Evolutionary conservation across 2,329 filamentous ascomycete genomes (phyloP).

Genomic region (Clarireedia monteithiana): DNA sequence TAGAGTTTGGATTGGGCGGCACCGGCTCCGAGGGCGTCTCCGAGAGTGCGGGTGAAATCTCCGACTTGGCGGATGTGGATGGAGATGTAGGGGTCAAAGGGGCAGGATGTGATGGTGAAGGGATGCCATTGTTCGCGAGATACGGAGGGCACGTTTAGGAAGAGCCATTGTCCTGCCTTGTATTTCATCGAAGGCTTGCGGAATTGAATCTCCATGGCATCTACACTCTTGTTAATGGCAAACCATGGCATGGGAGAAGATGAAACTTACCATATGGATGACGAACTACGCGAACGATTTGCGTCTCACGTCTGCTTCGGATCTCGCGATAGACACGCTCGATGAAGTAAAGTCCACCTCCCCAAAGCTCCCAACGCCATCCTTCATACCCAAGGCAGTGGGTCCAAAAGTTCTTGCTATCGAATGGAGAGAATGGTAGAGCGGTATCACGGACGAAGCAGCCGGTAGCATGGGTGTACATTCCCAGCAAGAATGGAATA

Average conservation of each 20-base stretch:
- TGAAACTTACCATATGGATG: slow-evolving; percentile 75
- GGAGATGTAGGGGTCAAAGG: slow-evolving; percentile 89
- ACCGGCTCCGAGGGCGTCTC: slow-evolving; percentile 89
- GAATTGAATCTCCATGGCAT: slow-evolving; percentile 96
- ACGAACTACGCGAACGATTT: slow-evolving; percentile 87
- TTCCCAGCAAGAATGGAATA: slow-evolving; percentile 83
- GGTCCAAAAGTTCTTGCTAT: slow-evolving; percentile 71
- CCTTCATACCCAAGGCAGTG: slow-evolving; percentile 94
- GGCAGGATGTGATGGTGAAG: slow-evolving; percentile 97
- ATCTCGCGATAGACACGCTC: slow-evolving; percentile 92
- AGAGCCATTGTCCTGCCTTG: slow-evolving; percentile 97
- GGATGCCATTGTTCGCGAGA: slow-evolving; percentile 94
- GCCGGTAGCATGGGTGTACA: slow-evolving; percentile 92
- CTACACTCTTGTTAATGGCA: slow-evolving; percentile 37
- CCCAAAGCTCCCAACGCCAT: slow-evolving; percentile 93
- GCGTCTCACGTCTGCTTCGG: slow-evolving; percentile 71
- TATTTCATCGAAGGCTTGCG: slow-evolving; percentile 94
- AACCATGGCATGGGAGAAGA: not conserved
- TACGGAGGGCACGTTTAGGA: slow-evolving; percentile 85
- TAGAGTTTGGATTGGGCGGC: slow-evolving; percentile 81
- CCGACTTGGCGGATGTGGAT: slow-evolving; percentile 94
- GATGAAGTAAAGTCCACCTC: slow-evolving; percentile 74
- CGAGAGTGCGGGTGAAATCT: slow-evolving; percentile 91
- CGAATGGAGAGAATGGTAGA: slow-evolving; percentile 72
- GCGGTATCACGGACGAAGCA: slow-evolving; percentile 89